These are phyloP conservation scores for Beauveria varroae DNA, from an alignment of 2,329 filamentous ascomycete species.

Conservation along the genomic window DNA sequence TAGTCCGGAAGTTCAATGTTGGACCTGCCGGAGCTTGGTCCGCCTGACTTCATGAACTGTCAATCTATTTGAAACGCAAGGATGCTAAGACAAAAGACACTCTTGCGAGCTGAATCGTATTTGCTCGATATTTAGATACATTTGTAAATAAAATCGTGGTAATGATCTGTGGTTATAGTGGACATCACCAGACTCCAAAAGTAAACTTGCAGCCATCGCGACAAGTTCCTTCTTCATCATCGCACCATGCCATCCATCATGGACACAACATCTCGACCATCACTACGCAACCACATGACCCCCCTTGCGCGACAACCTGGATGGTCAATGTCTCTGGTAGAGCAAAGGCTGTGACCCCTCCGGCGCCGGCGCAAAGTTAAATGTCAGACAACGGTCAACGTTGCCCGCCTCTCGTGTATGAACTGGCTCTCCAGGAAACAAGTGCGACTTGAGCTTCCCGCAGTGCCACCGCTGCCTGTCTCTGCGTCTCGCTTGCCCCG, in stretches of 20 bases:
- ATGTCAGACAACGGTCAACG: neutral
- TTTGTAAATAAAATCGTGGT: rapidly evolving
- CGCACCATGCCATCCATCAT: neutral
- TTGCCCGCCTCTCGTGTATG: too few species aligned
- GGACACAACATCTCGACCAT: neutral
- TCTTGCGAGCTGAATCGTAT: too few species aligned
- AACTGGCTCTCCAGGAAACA: too few species aligned
- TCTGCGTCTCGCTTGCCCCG: neutral
- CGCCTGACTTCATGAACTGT: too few species aligned
- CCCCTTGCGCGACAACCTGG: too few species aligned
- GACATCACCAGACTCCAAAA: neutral
- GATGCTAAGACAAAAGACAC: too few species aligned
- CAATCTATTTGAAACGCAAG: too few species aligned
- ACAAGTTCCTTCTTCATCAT: neutral
- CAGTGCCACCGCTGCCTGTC: neutral
- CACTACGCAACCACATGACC: neutral
- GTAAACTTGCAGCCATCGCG: neutral
- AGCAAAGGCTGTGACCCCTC: neutral
- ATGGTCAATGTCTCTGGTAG: constrained; percentile 21
- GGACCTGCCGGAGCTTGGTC: too few species aligned
- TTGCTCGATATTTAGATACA: too few species aligned
- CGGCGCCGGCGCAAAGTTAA: neutral
- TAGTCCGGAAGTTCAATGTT: too few species aligned
- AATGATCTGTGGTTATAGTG: neutral
- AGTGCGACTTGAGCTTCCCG: constrained; percentile 8